These are phyloP conservation scores for Pleurotus ostreatus DNA, from an alignment of 768 basidiomycete species.

Conservation along the genomic window DNA sequence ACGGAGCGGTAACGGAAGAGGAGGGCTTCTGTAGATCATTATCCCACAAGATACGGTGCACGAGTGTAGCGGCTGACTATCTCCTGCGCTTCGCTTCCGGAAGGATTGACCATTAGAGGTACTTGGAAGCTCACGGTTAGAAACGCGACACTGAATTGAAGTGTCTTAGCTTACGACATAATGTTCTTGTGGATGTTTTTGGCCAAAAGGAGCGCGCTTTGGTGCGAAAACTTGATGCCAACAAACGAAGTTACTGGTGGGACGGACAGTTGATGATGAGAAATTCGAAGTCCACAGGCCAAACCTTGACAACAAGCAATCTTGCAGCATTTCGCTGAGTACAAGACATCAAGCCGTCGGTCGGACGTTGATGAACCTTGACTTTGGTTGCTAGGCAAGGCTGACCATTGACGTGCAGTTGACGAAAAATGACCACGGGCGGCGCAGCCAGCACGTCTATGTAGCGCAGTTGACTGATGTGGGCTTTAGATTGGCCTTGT, in stretches of 20 bases:
- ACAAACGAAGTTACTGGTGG: background rate
- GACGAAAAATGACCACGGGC: background rate
- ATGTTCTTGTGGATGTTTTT: background rate
- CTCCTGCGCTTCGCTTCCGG: background rate
- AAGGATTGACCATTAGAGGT: background rate
- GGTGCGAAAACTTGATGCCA: too few relatives aligned
- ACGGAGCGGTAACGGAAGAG: background rate
- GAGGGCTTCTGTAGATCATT: slow-evolving; percentile 2
- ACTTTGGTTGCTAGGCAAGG: background rate
- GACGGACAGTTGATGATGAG: background rate
- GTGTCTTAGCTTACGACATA: background rate
- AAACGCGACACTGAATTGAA: background rate
- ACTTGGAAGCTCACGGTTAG: background rate
- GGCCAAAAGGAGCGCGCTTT: background rate
- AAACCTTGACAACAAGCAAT: background rate
- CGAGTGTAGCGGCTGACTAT: background rate
- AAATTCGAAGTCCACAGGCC: background rate
- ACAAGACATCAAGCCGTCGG: background rate
- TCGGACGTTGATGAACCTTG: background rate
- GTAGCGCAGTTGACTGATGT: background rate
- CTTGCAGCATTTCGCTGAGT: background rate
- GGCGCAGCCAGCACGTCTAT: background rate
- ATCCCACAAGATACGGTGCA: background rate
- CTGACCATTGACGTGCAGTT: background rate
- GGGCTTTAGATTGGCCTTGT: background rate